phyloP scores from a whole-genome alignment of 225 moss, liverwort and hornwort species.

The Pseudoscleropodium purum region DNA sequence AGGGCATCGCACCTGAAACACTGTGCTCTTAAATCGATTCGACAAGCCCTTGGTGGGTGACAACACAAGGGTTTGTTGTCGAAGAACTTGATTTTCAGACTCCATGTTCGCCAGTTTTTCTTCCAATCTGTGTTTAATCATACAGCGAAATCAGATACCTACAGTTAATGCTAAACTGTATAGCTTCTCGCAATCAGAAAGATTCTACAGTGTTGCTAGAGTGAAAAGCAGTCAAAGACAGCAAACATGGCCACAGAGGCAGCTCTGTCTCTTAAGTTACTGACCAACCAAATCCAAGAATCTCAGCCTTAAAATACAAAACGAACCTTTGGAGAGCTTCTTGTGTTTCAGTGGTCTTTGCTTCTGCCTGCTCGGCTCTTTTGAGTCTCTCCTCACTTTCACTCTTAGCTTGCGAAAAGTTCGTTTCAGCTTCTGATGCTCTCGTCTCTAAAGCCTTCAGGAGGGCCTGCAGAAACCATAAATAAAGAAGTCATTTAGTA shows the following conservation, averaged over 20 bases:
- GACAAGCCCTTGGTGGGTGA: constrained; percentile 96
- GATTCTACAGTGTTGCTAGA: background rate
- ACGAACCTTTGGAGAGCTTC: constrained; percentile 83
- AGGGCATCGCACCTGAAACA: constrained; percentile 65
- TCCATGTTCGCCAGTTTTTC: constrained; percentile 98
- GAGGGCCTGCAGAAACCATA: constrained; percentile 32
- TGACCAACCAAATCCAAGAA: background rate
- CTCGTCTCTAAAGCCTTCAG: constrained; percentile 49
- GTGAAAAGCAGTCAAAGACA: background rate
- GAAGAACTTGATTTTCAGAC: constrained; percentile 98
- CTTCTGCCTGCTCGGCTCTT: constrained; percentile 82
- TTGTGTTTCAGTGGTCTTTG: constrained; percentile 71
- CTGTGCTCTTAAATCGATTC: constrained; percentile 86
- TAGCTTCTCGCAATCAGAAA: constrained; percentile 4
- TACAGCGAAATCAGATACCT: background rate
- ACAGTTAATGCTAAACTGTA: background rate
- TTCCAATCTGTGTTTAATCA: constrained; percentile 65
- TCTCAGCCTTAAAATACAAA: background rate
- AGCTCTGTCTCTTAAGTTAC: background rate
- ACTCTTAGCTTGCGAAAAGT: constrained; percentile 45
- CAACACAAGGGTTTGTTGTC: constrained; percentile 89
- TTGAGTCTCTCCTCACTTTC: constrained; percentile 74
- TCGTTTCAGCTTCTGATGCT: constrained; percentile 59
- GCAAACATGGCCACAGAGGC: background rate
- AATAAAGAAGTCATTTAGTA: background rate